Evolutionary conservation across 805 yeast genomes (phyloP).

Genomic region (Starmera pachycereana): DNA sequence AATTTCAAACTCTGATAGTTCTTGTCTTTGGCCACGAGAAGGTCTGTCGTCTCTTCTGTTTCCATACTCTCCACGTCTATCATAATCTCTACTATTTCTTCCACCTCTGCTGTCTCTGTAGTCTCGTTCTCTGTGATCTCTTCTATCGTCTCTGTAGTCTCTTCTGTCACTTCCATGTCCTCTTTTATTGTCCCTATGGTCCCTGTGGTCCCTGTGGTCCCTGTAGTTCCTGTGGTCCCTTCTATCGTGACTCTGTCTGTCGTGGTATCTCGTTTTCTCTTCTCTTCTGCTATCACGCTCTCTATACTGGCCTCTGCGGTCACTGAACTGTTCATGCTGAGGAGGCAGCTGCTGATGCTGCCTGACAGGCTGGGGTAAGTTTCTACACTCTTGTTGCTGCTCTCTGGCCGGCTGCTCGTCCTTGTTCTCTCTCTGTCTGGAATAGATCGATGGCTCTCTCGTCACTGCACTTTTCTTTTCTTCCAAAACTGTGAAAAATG

Average conservation of each 20-base stretch:
- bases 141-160: background rate
- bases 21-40: conserved; percentile 8
- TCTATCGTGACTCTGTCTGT: no score
- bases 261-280: background rate
- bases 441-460: no score
- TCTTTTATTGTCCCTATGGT: conserved; percentile 1
- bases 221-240: conserved; percentile 1
- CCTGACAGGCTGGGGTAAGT: no score
- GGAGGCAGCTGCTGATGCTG: no score
- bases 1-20: conserved; percentile 18
- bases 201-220: conserved; percentile 4
- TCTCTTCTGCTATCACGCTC: conserved; percentile 1
- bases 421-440: conserved; percentile 12
- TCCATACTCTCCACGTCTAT: background rate
- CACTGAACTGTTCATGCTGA: background rate
- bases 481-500: no score
- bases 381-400: background rate
- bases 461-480: no score
- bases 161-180: background rate
- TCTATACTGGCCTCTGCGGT: conserved; percentile 1
- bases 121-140: conserved; percentile 1
- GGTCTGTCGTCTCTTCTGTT: conserved; percentile 2
- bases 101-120: conserved; percentile 1
- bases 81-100: conserved; percentile 2
- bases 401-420: conserved; percentile 2